Percentiles rank a stretch among this genome's conserved stretches.
Conservation (phyloP, 2,329 filamentous ascomycete species). For the Fusarium haematococcum region DNA sequence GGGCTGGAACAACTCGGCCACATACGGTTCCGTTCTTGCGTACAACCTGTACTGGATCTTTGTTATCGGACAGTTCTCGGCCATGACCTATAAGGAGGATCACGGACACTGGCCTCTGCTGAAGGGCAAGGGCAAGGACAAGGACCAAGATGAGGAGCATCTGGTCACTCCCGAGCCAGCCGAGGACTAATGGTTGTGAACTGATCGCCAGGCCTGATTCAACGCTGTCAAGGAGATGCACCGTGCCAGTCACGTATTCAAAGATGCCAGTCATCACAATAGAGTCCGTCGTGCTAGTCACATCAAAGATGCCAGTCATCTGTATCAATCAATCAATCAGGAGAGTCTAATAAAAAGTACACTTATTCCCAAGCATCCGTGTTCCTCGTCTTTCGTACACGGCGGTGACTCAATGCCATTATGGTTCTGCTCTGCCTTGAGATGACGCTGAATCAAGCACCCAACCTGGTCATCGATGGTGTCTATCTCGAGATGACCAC, state of each 20-base stretch:
- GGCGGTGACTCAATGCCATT: background rate
- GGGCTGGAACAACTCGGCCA: slow-evolving; percentile 90
- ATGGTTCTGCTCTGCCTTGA: background rate
- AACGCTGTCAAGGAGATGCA: background rate
- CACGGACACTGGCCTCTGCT: slow-evolving; percentile 62
- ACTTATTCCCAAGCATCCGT: slow-evolving; percentile 22
- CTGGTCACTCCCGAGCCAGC: slow-evolving; percentile 3
- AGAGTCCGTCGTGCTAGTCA: slow-evolving; percentile 1
- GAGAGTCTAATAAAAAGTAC: slow-evolving; percentile 20
- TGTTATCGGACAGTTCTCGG: slow-evolving; percentile 76
- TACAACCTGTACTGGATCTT: slow-evolving; percentile 90
- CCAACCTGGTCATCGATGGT: background rate
- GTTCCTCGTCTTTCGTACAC: slow-evolving; percentile 18
- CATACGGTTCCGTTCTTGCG: slow-evolving; percentile 85
- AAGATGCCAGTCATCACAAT: background rate
- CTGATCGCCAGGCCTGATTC: background rate
- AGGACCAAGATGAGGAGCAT: slow-evolving; percentile 25
- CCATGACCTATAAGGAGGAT: slow-evolving; percentile 75
- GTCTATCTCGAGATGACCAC: background rate
- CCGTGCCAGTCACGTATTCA: background rate
- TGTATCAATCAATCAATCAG: background rate
- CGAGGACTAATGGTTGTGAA: background rate
- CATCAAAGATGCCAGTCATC: slow-evolving; percentile 1
- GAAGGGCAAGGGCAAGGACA: slow-evolving; percentile 48
- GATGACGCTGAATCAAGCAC: slow-evolving; percentile 5